Conservation (phyloP, 2,329 filamentous ascomycete species). For the Talaromyces sp. region DNA sequence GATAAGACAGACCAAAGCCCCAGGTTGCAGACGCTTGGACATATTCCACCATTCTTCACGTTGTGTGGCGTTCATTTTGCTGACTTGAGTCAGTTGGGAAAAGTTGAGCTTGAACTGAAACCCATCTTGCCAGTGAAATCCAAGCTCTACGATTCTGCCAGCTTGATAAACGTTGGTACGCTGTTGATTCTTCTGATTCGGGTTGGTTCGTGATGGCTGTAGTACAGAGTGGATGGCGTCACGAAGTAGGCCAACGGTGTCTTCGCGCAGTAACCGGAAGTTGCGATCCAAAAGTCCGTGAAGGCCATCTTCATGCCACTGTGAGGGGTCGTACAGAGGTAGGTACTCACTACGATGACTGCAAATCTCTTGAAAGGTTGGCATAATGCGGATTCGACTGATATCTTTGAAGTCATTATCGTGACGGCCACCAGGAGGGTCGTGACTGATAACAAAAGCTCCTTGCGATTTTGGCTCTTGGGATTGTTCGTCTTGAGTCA, state of each 20-base stretch:
- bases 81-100: constrained; percentile 24
- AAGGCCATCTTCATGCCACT: constrained; percentile 29
- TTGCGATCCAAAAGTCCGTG: constrained; percentile 34
- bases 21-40: constrained; percentile 30
- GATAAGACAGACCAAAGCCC: constrained; percentile 30
- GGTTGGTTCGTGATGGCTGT: background rate
- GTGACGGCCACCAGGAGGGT: constrained; percentile 32
- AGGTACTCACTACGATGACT: constrained; percentile 31
- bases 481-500: background rate
- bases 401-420: constrained; percentile 38
- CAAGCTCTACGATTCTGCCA: background rate
- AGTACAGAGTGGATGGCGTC: constrained; percentile 28
- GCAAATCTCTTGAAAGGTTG: constrained; percentile 35
- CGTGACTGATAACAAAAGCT: constrained; percentile 19
- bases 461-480: background rate
- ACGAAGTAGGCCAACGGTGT: constrained; percentile 33
- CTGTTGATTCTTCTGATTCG: background rate
- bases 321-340: constrained; percentile 30
- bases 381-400: constrained; percentile 34
- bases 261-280: constrained; percentile 38
- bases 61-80: constrained; percentile 8
- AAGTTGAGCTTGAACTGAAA: constrained; percentile 21
- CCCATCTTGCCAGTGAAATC: background rate
- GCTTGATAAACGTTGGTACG: constrained; percentile 8
- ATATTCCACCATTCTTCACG: constrained; percentile 30